A percentile compares a stretch with the other conserved stretches of the same genome.
These are phyloP conservation scores for Euphorbia pulcherrima DNA, from an alignment of 345 rosid species.

Conservation along the genomic window DNA sequence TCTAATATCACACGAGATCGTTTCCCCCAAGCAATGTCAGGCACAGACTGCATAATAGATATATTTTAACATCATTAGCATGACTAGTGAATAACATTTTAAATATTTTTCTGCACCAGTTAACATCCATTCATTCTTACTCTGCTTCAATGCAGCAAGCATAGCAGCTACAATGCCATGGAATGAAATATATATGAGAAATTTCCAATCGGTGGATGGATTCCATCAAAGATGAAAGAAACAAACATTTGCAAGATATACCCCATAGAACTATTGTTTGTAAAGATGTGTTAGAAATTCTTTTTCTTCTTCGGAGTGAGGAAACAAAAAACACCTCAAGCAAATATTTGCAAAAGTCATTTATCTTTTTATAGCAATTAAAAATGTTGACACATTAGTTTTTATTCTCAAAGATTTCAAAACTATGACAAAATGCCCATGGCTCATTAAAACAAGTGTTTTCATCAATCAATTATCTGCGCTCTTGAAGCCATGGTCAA, in stretches of 20 bases:
- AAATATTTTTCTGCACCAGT: neutral
- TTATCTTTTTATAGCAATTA: neutral
- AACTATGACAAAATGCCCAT: neutral
- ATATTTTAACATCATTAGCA: conserved; percentile 13
- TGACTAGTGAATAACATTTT: too few species aligned
- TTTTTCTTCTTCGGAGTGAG: neutral
- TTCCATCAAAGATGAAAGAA: neutral
- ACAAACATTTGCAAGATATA: neutral
- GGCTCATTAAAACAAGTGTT: neutral
- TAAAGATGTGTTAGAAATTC: neutral
- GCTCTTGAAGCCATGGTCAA: neutral
- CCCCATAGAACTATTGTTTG: neutral
- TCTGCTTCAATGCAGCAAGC: neutral
- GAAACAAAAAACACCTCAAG: neutral
- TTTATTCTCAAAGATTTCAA: neutral
- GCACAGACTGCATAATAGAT: conserved; percentile 57
- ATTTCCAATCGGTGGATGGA: neutral
- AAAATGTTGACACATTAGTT: neutral
- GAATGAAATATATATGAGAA: neutral
- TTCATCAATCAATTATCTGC: neutral
- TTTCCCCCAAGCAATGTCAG: conserved; percentile 81
- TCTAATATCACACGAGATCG: conserved; percentile 78
- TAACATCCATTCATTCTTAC: neutral
- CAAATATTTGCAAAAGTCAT: neutral
- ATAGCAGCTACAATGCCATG: neutral